phyloP scores from a whole-genome alignment of 208 protist genomes.

The Trichomonas gallinae region DNA sequence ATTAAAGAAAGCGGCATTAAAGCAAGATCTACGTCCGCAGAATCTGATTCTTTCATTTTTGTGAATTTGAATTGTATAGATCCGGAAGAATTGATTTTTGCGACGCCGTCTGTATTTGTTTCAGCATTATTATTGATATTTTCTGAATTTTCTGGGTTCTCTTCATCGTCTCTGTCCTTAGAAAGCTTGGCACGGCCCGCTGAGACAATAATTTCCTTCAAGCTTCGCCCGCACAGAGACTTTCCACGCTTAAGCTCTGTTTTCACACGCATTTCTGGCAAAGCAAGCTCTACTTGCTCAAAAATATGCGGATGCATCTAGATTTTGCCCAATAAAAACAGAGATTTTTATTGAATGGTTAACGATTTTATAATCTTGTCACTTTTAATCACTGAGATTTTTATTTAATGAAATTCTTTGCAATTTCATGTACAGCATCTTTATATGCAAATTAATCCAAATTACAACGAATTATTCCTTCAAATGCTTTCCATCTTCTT shows the following conservation, averaged over 20 bases:
- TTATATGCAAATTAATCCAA: no score
- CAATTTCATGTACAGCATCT: no score
- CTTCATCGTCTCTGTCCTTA: background rate
- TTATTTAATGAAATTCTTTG: no score
- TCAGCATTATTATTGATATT: background rate
- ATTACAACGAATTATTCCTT: no score
- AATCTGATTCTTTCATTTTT: background rate
- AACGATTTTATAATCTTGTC: no score
- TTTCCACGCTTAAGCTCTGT: background rate
- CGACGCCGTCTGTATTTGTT: background rate
- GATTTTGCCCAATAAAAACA: no score
- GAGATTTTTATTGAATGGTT: no score
- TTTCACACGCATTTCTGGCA: background rate
- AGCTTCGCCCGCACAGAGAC: background rate
- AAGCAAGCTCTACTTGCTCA: background rate
- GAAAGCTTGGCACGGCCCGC: background rate
- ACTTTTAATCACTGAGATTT: no score
- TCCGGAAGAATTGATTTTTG: background rate
- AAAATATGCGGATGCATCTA: background rate
- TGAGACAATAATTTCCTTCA: background rate
- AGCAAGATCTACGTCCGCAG: background rate
- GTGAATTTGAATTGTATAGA: background rate
- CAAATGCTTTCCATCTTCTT: no score
- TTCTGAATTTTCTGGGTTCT: background rate
- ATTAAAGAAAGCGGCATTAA: background rate